Base-by-base conservation (phyloP, 306 rosid genomes). In the Elaeagnus macrophylla region DNA sequence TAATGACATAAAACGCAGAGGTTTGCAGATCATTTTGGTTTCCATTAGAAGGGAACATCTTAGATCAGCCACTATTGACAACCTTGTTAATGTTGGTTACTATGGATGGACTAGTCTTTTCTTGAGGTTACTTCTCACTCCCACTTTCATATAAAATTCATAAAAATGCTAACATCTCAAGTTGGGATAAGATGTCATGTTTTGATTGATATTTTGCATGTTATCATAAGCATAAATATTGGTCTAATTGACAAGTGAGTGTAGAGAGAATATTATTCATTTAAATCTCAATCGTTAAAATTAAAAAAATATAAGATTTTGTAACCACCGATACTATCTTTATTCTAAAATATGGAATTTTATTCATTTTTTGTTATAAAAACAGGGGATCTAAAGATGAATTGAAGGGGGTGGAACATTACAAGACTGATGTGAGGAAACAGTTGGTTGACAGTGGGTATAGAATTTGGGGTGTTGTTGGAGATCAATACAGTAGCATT, bases 11-110 rank as follows among this genome's bases (percentile, higher is more conserved):
- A 79, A 80, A 58, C 62, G 70, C 3, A 77, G 69, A 68, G 85
- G 87, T 17, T 32, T 85, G 49, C 82, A 77, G 39, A 80, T 85
- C 53, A 55, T 85, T 60, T 63, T 79, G 78, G 66, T 79, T 50
- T 72, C 95, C 48, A 61, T 79, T 53, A 80, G 90, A 51, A 82
- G 74, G 62, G 84, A 85, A 68, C 38, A 51, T 75, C 76, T 82
- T 6, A 79, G 90, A 79, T 71, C 79, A 70, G 76, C 77, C 64
- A 82, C 95, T 6, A 61, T 75, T 52, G 80, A 77, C 56, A 85
- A 79, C 56, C 85, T 82, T 47, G 68, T 85, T 17, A 66, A 48
- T 7, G 85, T 79, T 62, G 95, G 82, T 7, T 82, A 60, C 46
- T 56, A 77, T 73, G 90, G 90, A 8, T 80, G 87, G 85, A 65